Conservation (phyloP, 192 early-diverging fungal species). For the Endogone sp. region DNA sequence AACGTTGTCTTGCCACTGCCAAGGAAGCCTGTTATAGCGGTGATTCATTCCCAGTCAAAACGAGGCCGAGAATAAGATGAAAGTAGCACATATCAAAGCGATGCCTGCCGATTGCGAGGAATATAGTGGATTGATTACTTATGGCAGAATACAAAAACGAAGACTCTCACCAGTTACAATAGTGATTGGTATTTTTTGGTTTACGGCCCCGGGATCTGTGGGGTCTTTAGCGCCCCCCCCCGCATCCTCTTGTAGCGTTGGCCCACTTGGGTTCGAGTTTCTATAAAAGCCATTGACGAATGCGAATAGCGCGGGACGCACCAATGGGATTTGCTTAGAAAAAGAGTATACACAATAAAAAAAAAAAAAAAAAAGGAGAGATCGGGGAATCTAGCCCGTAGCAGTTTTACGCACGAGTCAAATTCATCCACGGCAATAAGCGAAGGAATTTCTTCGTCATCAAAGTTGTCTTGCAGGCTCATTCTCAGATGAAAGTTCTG, state of each 20-base stretch:
- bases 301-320: background rate
- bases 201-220: background rate
- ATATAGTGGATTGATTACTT: background rate
- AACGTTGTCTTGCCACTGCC: conserved; percentile 93
- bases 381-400: too few species aligned
- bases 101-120: background rate
- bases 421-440: background rate
- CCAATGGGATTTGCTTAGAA: too few species aligned
- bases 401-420: background rate
- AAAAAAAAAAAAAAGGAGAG: too few species aligned
- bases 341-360: background rate
- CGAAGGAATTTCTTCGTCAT: background rate
- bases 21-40: conserved; percentile 58
- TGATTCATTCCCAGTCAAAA: too few species aligned
- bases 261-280: too few species aligned
- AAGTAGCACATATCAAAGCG: background rate
- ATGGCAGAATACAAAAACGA: background rate
- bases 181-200: conserved; percentile 38
- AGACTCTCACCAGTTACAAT: conserved; percentile 30
- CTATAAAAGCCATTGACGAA: background rate
- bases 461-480: too few species aligned
- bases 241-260: too few species aligned
- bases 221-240: too few species aligned
- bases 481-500: too few species aligned
- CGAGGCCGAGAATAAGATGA: background rate